Percentiles rank a stretch among this genome's conserved stretches.
Conservation (phyloP, 306 rosid species). For the Vigna nakashimae region DNA sequence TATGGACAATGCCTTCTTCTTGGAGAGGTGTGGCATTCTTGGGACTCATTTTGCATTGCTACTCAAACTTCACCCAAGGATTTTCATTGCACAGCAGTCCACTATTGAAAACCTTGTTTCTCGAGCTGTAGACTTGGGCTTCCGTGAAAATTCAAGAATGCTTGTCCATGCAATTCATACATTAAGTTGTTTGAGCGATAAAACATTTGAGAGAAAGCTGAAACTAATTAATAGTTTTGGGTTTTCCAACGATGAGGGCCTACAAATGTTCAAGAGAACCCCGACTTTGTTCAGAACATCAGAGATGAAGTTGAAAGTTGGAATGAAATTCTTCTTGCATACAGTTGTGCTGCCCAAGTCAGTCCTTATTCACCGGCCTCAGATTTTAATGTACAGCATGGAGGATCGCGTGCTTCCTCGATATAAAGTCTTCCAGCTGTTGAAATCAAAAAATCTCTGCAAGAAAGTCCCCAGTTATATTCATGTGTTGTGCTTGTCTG, state of each 20-base stretch:
- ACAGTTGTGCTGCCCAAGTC: constrained; percentile 50
- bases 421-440: constrained; percentile 55
- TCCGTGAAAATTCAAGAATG: constrained; percentile 53
- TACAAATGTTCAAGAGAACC: constrained; percentile 54
- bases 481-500: constrained; percentile 19
- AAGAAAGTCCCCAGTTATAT: constrained; percentile 47
- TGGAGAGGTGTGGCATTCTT: constrained; percentile 60
- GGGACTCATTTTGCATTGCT: constrained; percentile 57
- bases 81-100: constrained; percentile 46
- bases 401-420: constrained; percentile 63
- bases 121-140: constrained; percentile 54
- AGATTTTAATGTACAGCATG: constrained; percentile 54
- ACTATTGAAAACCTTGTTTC: constrained; percentile 48
- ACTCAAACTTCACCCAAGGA: constrained; percentile 48
- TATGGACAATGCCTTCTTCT: constrained; percentile 46
- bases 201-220: constrained; percentile 50
- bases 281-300: constrained; percentile 59
- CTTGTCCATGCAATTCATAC: constrained; percentile 56
- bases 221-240: constrained; percentile 53
- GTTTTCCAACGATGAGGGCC: constrained; percentile 55
- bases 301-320: constrained; percentile 52
- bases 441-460: constrained; percentile 45
- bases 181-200: constrained; percentile 43
- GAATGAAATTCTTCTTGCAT: constrained; percentile 61
- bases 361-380: constrained; percentile 42